phyloP scores from a whole-genome alignment of 495 filamentous ascomycete genomes.

The Aspergillus diversus region DNA sequence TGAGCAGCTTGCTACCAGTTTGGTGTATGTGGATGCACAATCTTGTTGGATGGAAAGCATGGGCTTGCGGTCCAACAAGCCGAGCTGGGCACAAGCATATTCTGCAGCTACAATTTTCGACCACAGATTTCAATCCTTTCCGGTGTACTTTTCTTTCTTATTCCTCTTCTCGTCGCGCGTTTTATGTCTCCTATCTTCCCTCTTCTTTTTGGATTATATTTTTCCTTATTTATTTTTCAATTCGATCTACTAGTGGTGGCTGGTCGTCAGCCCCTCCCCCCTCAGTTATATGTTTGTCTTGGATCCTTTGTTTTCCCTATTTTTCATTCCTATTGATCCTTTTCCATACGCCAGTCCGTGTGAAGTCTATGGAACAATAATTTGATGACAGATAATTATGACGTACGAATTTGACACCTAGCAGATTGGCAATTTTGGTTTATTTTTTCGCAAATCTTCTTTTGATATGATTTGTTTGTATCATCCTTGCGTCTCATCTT shows the following conservation, averaged over 20 bases:
- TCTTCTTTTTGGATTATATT: neutral
- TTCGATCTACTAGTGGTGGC: neutral
- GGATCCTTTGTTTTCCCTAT: constrained; percentile 3
- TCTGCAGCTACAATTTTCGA: neutral
- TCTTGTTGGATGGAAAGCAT: neutral
- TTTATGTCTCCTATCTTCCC: no score
- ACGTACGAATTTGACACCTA: constrained; percentile 17
- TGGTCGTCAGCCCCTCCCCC: neutral
- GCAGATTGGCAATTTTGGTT: constrained; percentile 2
- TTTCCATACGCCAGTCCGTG: constrained; percentile 15
- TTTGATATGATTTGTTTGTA: constrained; percentile 2
- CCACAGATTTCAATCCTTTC: neutral
- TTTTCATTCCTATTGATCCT: constrained; percentile 10
- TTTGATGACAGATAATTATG: constrained; percentile 26
- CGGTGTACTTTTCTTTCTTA: neutral
- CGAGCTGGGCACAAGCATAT: neutral
- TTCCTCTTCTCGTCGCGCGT: no score
- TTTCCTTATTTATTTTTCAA: neutral
- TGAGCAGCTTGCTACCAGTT: neutral
- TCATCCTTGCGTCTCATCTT: neutral
- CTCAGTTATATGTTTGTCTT: neutral
- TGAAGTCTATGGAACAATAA: constrained; percentile 17
- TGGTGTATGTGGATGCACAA: neutral
- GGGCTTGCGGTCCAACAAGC: constrained; percentile 2
- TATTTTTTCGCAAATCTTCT: neutral